Evolutionary conservation across 352 stramenopile species (phyloP), one percentile per base, ranked within the genome.

Genomic region (Elongisporangium anandrum): DNA sequence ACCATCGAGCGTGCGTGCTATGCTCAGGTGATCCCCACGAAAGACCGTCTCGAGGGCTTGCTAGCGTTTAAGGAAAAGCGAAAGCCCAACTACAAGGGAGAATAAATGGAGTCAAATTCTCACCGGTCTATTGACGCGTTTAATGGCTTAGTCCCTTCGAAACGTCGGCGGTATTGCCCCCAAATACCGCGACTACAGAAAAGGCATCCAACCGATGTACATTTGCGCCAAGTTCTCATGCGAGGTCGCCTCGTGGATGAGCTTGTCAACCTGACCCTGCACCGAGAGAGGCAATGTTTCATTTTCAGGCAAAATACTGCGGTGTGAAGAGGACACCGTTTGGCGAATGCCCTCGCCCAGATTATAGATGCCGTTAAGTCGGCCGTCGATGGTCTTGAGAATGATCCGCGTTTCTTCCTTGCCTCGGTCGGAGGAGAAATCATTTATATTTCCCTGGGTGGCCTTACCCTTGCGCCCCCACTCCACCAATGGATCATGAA

Each of bases 401-500:
- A 97, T 92, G 13, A 85, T 71, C 2, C 83, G 81, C 8, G 90
- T 93, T 57, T 97, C 90, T 23, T 87, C 74, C 29, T 41, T 41
- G 29, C 29, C 13, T 1, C 29, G 29, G 29, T 41, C 29, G 1
- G 29, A 41, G 13, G 29, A 41, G 4, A 41, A 41, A 8, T 41
- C 29, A 8, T 41, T 41, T 8, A 41, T 41, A 57, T 96, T 97
- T 59, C 78, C 93, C 49, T 92, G 79, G 4, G 71, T 72, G 22
- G 79, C 73, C 66, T 94, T 93, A 20, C 85, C 85, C 10, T 81
- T 81, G 13, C 87, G 76, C 12, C 87, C 81, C 90, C 90, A 97
- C 67, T 98, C 90, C 7, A 98, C 91, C 15, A 98, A 68, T 20
- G 97, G 97, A 69, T 99, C 97, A 63, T 99, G 97, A 23, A 99